These are phyloP conservation scores for Pichia exigua DNA, from an alignment of 805 yeast genomes.

Conservation along the genomic window DNA sequence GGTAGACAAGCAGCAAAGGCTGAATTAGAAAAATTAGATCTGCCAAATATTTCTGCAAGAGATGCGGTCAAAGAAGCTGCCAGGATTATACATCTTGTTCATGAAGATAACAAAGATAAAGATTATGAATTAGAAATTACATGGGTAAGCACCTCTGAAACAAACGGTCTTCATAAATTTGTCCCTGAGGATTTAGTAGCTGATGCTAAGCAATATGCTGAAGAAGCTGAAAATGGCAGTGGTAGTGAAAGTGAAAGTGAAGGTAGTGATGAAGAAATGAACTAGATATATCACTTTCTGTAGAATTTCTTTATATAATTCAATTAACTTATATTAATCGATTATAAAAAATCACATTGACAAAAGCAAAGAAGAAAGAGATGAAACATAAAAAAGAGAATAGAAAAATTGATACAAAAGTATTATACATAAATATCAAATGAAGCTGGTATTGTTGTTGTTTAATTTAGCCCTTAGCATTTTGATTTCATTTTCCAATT, in stretches of 20 bases:
- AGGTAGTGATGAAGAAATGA: slow-evolving; percentile 29
- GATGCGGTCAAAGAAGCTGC: slow-evolving; percentile 95
- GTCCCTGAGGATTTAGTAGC: slow-evolving; percentile 73
- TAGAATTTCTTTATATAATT: not conserved
- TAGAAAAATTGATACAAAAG: not conserved
- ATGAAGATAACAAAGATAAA: slow-evolving; percentile 96
- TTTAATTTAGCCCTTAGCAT: slow-evolving; percentile 20
- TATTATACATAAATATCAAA: not conserved
- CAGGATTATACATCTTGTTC: slow-evolving; percentile 84
- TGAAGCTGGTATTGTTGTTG: not conserved
- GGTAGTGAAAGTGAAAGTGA: slow-evolving; percentile 48
- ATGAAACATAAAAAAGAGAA: not conserved
- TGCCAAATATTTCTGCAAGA: slow-evolving; percentile 55
- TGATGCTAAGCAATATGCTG: slow-evolving; percentile 80
- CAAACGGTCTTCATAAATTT: slow-evolving; percentile 70
- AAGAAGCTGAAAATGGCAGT: slow-evolving; percentile 64
- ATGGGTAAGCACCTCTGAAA: slow-evolving; percentile 75
- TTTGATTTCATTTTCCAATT: slow-evolving; percentile 49
- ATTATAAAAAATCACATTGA: not conserved
- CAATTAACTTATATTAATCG: not conserved
- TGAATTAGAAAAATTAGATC: slow-evolving; percentile 85
- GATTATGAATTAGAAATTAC: slow-evolving; percentile 92
- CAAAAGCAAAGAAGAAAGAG: not conserved
- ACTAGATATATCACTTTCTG: slow-evolving; percentile 10
- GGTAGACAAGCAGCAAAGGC: slow-evolving; percentile 98